A percentile compares a stretch with the other conserved stretches of the same genome.
Conservation (phyloP, 2,329 filamentous ascomycete genomes). For the Fusarium pseudograminearum region DNA sequence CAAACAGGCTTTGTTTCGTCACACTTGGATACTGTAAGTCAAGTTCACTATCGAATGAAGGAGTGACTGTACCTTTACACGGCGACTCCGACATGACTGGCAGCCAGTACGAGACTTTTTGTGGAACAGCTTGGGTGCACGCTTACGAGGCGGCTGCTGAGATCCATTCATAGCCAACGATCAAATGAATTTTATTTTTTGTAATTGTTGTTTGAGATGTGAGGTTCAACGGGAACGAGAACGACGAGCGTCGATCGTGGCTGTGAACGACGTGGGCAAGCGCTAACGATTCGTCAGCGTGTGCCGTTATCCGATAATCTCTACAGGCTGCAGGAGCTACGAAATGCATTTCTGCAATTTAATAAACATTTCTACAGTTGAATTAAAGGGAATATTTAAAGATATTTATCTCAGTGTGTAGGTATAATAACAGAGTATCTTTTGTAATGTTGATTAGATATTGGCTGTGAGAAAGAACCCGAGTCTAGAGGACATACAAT, state of each 20-base stretch:
- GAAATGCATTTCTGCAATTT: neutral
- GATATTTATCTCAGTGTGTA: neutral
- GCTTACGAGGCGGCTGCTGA: constrained; percentile 2
- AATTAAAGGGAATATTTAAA: neutral
- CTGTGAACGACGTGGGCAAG: neutral
- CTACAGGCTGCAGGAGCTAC: neutral
- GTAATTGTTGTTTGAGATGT: neutral
- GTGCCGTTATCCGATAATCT: neutral
- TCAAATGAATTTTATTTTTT: neutral
- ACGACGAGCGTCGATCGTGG: neutral
- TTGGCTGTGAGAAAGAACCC: neutral
- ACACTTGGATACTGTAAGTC: constrained; percentile 8
- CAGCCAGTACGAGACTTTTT: constrained; percentile 18
- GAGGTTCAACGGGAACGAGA: constrained; percentile 15
- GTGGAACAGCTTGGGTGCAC: constrained; percentile 12
- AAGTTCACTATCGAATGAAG: too few relatives aligned
- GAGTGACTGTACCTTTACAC: constrained; percentile 7
- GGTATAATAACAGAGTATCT: neutral
- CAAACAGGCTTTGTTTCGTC: constrained; percentile 4
- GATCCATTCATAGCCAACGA: neutral
- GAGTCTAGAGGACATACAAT: neutral
- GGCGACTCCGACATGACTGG: constrained; percentile 11
- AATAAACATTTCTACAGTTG: neutral
- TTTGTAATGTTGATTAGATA: neutral
- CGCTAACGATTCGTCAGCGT: neutral